A percentile compares a stretch with the other conserved stretches of the same genome.
Evolutionary conservation across 2,329 filamentous ascomycete species (phyloP).

Genomic region (Talaromyces sp.): DNA sequence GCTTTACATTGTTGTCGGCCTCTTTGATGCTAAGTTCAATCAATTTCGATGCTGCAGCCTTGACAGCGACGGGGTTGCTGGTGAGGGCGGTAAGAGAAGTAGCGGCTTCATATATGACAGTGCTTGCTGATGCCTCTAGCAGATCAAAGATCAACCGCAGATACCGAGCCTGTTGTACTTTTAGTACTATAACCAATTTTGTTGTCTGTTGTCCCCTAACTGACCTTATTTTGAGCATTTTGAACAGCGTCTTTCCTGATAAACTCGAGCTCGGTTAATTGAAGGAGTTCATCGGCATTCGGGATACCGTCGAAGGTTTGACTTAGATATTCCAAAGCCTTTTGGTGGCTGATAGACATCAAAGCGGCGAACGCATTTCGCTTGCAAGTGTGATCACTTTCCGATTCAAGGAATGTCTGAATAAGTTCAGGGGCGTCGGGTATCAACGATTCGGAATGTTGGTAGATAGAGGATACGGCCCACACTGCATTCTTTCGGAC

Average conservation of each 20-base stretch:
- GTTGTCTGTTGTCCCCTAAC: conserved; percentile 19
- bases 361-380: conserved; percentile 94
- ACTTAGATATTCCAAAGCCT: conserved; percentile 81
- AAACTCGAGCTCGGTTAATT: conserved; percentile 92
- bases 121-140: conserved; percentile 85
- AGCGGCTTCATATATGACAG: conserved; percentile 94
- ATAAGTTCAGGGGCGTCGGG: conserved; percentile 93
- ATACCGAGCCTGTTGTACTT: conserved; percentile 65
- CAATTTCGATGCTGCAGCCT: conserved; percentile 91
- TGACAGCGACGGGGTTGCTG: conserved; percentile 94
- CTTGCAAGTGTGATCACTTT: conserved; percentile 94
- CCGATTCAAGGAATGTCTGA: conserved; percentile 78
- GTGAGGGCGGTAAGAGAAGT: conserved; percentile 91
- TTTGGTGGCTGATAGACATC: conserved; percentile 85
- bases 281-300: conserved; percentile 88
- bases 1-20: conserved; percentile 97
- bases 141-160: conserved; percentile 93
- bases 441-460: conserved; percentile 84
- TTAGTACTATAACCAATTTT: conserved; percentile 23
- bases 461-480: conserved; percentile 85
- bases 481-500: conserved; percentile 98
- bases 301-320: conserved; percentile 87
- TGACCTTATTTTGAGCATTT: conserved; percentile 87
- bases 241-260: conserved; percentile 96
- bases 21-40: conserved; percentile 97